Conservation (phyloP, 225 moss, liverwort and hornwort species). For the Bryum argenteum region DNA sequence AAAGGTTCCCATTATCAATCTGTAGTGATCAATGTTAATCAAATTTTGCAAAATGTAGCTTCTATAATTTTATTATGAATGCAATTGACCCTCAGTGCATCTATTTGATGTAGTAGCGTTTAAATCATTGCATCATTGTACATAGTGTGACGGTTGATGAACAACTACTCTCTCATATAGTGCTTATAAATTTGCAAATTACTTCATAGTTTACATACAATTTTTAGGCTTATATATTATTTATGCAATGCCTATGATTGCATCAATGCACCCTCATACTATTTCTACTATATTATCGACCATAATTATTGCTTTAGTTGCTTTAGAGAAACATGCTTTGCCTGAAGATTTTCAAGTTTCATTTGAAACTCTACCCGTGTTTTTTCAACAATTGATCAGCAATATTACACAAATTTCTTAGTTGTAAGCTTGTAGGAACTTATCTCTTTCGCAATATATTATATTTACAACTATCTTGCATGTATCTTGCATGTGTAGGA, state of each 20-base stretch:
- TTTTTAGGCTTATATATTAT: background rate
- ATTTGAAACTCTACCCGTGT: constrained; percentile 16
- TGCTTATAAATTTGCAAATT: no score
- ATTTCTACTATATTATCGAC: constrained; percentile 8
- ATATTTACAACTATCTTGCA: background rate
- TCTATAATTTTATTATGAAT: no score
- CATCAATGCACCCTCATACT: constrained; percentile 22
- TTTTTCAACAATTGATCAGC: constrained; percentile 25
- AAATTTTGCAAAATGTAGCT: no score
- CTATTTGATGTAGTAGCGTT: no score
- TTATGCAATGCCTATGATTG: background rate
- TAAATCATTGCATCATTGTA: no score
- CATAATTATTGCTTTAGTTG: constrained; percentile 10
- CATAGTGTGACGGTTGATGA: no score
- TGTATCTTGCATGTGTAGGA: no score
- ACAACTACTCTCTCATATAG: no score
- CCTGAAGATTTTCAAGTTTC: constrained; percentile 16
- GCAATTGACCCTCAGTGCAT: no score
- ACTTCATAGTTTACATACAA: background rate
- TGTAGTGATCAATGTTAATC: no score
- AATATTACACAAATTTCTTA: constrained; percentile 22
- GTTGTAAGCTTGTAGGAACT: background rate
- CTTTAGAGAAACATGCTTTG: constrained; percentile 18
- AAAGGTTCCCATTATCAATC: no score
- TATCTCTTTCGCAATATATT: background rate